Evolutionary conservation across 306 rosid genomes (phyloP).

Genomic region (Acmispon strigosus): DNA sequence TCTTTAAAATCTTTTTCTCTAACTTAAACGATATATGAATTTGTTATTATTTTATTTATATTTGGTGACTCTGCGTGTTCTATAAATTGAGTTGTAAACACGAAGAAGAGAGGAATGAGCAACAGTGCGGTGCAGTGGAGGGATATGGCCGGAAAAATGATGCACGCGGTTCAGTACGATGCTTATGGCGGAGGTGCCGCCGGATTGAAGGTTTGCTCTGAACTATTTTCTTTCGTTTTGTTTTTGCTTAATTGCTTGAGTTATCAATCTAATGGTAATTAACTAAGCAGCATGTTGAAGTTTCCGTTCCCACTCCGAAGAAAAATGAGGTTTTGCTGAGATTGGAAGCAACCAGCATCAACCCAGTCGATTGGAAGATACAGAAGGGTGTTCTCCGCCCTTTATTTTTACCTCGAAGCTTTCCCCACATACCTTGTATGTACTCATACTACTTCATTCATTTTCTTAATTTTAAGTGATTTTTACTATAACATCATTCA

Average conservation of each 20-base stretch:
- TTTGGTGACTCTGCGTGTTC: too few species aligned
- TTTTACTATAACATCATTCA: background rate
- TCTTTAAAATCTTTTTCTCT: too few species aligned
- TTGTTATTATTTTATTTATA: too few species aligned
- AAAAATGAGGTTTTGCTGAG: constrained; percentile 46
- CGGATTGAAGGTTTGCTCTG: too few species aligned
- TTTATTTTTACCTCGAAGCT: constrained; percentile 30
- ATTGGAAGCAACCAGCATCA: constrained; percentile 56
- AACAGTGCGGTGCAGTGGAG: too few species aligned
- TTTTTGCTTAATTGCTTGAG: background rate
- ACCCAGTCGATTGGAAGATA: constrained; percentile 73
- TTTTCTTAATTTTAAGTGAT: too few species aligned
- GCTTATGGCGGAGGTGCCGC: too few species aligned
- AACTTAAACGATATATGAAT: too few species aligned
- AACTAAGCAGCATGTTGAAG: constrained; percentile 56
- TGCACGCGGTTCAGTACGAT: too few species aligned
- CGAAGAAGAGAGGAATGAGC: too few species aligned
- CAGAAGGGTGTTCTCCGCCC: constrained; percentile 48
- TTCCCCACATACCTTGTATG: constrained; percentile 64
- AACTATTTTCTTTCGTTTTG: background rate
- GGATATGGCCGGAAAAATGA: too few species aligned
- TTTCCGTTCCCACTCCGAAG: constrained; percentile 54
- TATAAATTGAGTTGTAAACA: too few species aligned
- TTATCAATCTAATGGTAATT: background rate
- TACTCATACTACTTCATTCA: background rate